phyloP scores from a whole-genome alignment of 2,329 filamentous ascomycete species.

The Aureobasidium musti region DNA sequence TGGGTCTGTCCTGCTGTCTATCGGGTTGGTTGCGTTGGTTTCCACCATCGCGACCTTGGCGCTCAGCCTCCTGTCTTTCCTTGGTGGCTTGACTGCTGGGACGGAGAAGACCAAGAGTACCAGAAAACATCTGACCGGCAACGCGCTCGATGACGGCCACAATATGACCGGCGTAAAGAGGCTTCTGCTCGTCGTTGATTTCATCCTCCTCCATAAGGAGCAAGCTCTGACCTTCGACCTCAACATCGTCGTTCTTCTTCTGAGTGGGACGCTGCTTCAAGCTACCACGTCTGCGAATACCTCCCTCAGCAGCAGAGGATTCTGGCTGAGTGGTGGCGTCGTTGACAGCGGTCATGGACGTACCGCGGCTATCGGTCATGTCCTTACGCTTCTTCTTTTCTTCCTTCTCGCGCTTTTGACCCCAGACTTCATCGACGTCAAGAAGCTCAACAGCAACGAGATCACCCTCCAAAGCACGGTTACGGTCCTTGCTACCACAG shows the following conservation, averaged over 20 bases:
- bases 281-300: slow-evolving; percentile 89
- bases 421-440: slow-evolving; percentile 98
- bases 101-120: slow-evolving; percentile 84
- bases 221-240: slow-evolving; percentile 96
- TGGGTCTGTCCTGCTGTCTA: slow-evolving; percentile 91
- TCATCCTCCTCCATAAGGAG: slow-evolving; percentile 97
- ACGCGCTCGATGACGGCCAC: slow-evolving; percentile 97
- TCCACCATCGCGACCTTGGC: slow-evolving; percentile 81
- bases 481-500: slow-evolving; percentile 97
- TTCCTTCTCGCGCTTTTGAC: slow-evolving; percentile 98
- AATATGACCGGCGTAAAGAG: slow-evolving; percentile 93
- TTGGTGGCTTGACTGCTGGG: slow-evolving; percentile 98
- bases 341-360: slow-evolving; percentile 67
- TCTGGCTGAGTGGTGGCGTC: slow-evolving; percentile 59
- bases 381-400: slow-evolving; percentile 99
- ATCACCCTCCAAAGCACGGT: slow-evolving; percentile 93
- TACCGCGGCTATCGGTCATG: slow-evolving; percentile 86
- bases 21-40: slow-evolving; percentile 72
- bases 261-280: slow-evolving; percentile 94
- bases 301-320: slow-evolving; percentile 71
- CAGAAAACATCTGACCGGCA: slow-evolving; percentile 98
- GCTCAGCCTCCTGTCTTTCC: slow-evolving; percentile 98
- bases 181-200: slow-evolving; percentile 97
- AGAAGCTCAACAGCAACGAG: slow-evolving; percentile 93
- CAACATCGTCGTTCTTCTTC: slow-evolving; percentile 99